These are phyloP conservation scores for Oenanthe javanica DNA, from an alignment of 140 eudicot genomes.

Conservation along the genomic window DNA sequence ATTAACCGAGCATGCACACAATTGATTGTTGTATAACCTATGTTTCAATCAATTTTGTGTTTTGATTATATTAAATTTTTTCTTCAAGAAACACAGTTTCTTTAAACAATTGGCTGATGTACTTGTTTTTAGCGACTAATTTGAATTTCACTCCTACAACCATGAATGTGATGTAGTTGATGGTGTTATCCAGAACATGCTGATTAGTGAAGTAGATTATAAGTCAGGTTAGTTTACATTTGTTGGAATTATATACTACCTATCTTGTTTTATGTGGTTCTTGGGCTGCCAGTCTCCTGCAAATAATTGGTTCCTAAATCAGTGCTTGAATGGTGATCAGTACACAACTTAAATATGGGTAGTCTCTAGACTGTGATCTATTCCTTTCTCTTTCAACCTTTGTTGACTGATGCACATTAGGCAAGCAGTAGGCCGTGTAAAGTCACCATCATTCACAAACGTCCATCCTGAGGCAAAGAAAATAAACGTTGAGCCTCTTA, in stretches of 20 bases:
- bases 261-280: neutral
- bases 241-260: neutral
- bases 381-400: slow-evolving; percentile 3
- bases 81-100: neutral
- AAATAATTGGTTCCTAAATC: neutral
- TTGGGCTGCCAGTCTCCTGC: neutral
- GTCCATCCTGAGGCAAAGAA: neutral
- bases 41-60: neutral
- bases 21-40: neutral
- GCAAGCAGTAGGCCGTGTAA: neutral
- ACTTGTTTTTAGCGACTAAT: neutral
- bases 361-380: neutral
- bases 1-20: neutral
- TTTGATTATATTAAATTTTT: neutral
- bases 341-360: slow-evolving; percentile 1
- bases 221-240: neutral
- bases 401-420: slow-evolving; percentile 6
- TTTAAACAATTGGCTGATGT: neutral
- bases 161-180: neutral
- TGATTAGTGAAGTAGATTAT: neutral
- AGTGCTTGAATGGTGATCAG: slow-evolving; percentile 1
- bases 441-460: slow-evolving; percentile 9
- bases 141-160: neutral
- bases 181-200: neutral
- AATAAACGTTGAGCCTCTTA: slow-evolving; percentile 8